Conservation (phyloP, 1,284 basidiomycete genomes). For the Leccinum solheimii region DNA sequence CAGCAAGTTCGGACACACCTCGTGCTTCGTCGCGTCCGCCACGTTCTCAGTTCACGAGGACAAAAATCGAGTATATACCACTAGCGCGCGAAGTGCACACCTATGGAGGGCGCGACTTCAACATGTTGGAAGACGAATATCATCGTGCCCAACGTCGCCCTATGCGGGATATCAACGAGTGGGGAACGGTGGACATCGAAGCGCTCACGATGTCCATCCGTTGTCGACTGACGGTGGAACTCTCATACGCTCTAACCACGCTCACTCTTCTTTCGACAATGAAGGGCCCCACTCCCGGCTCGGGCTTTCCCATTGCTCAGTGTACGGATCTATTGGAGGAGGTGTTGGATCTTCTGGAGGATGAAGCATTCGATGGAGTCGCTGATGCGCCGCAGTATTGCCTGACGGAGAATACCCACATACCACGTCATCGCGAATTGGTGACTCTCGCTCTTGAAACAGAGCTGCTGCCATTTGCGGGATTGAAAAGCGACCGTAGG, state of each 20-base stretch:
- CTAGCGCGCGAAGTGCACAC: slow-evolving; percentile 76
- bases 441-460: slow-evolving; percentile 58
- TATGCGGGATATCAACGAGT: slow-evolving; percentile 74
- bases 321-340: slow-evolving; percentile 87
- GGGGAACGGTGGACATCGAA: slow-evolving; percentile 88
- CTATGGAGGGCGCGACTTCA: slow-evolving; percentile 83
- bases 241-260: slow-evolving; percentile 89
- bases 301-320: slow-evolving; percentile 73
- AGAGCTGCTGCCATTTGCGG: slow-evolving; percentile 58
- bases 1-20: slow-evolving; percentile 13
- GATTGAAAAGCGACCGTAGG: slow-evolving; percentile 49
- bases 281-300: slow-evolving; percentile 57
- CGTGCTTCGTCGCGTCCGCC: slow-evolving; percentile 34
- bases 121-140: slow-evolving; percentile 67
- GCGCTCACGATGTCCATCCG: slow-evolving; percentile 87
- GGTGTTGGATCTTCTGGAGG: slow-evolving; percentile 83
- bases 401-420: slow-evolving; percentile 35
- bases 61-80: slow-evolving; percentile 91
- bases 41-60: slow-evolving; percentile 55
- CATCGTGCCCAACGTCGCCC: slow-evolving; percentile 52
- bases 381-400: slow-evolving; percentile 41
- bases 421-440: slow-evolving; percentile 66
- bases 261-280: slow-evolving; percentile 84
- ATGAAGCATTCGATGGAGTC: slow-evolving; percentile 69
- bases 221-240: slow-evolving; percentile 79